These are phyloP conservation scores for Penicillium digitatum DNA, from an alignment of 2,329 filamentous ascomycete genomes.

Conservation along the genomic window DNA sequence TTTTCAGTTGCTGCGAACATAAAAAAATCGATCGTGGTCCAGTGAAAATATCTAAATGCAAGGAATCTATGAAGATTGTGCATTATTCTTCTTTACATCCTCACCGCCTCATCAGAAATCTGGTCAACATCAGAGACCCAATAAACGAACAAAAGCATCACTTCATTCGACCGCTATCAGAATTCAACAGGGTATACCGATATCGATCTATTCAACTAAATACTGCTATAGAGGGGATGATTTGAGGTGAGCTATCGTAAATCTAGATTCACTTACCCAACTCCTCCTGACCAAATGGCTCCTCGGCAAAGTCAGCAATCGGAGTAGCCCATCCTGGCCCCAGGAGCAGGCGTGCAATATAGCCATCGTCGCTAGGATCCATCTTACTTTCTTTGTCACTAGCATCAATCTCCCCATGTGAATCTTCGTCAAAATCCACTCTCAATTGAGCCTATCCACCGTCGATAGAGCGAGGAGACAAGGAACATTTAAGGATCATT, in stretches of 20 bases:
- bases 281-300: neutral
- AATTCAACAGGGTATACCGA: neutral
- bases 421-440: neutral
- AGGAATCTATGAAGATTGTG: neutral
- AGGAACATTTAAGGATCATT: neutral
- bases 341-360: neutral
- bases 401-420: neutral
- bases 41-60: neutral
- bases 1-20: too few species aligned
- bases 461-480: too few species aligned
- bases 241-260: too few species aligned
- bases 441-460: neutral
- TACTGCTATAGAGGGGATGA: neutral
- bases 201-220: neutral
- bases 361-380: neutral
- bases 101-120: neutral
- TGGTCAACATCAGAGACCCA: neutral
- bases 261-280: neutral
- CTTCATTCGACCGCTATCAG: neutral
- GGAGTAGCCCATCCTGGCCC: neutral
- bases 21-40: neutral
- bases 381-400: neutral
- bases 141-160: neutral
- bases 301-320: neutral
- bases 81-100: neutral